Evolutionary conservation across 768 basidiomycete genomes (phyloP), one percentile per base, ranked within the genome.

Genomic region (Exidia glandulosa): DNA sequence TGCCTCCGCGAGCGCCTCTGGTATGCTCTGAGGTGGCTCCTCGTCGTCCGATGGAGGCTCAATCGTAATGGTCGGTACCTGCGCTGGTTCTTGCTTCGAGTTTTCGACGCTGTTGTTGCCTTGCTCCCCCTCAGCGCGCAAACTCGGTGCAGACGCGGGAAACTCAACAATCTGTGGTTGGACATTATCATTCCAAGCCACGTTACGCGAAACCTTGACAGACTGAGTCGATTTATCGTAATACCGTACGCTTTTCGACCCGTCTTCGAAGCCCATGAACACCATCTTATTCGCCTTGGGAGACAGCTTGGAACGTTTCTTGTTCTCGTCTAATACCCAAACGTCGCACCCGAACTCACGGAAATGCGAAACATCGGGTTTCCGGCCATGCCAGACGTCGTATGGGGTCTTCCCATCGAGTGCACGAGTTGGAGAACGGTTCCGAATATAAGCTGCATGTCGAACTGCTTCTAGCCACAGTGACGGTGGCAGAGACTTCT

Each of bases 321-420:
- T 55, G 31, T 58, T 19, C 5, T 60, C 48, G 32, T 62, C 56
- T 3, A 29, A 30, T 2, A 65, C 62, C 36, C 60, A 57, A 1
- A 60, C 63, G 10, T 59, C 50, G 30, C 62, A 64, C 2, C 66
- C 66, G 54, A 67, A 67, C 3, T 59, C 56, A 32, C 62, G 54
- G 9, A 67, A 41, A 48, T 63, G 57, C 1, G 33, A 23, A 16
- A 66, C 55, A 47, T 64, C 57, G 4, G 66, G 62, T 31, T 63
- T 67, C 33, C 59, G 13, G 31, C 64, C 64, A 14, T 29, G 41
- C 57, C 55, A 66, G 12, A 59, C 57, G 32, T 70, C 63, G 47
- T 63, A 16, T 1, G 69, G 68, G 1, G 64, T 57, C 10, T n/a
- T 58, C 41, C 63, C 61, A 36, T 59, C 56, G 56, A 68, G 59